Conservation (phyloP, 805 yeast genomes). For the Ogataea degrootiae region DNA sequence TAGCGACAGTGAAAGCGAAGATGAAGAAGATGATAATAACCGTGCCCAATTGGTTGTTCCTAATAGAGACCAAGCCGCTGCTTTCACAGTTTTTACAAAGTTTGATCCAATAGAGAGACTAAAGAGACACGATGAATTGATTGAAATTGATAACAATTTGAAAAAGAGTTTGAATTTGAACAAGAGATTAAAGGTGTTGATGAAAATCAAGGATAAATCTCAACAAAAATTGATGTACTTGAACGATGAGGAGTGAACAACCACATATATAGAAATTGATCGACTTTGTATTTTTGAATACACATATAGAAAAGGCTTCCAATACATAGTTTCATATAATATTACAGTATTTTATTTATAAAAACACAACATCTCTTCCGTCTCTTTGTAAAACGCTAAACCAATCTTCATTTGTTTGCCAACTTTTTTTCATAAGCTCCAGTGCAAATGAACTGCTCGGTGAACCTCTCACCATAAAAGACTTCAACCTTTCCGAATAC, state of each 20-base stretch:
- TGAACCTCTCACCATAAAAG: slow-evolving; percentile 40
- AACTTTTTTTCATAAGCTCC: slow-evolving; percentile 45
- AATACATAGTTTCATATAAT: too few relatives aligned
- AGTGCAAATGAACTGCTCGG: slow-evolving; percentile 25
- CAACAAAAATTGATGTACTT: slow-evolving; percentile 15
- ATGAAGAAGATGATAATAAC: slow-evolving; percentile 58
- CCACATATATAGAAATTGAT: neutral
- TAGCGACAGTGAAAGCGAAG: slow-evolving; percentile 2
- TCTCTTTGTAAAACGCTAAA: slow-evolving; percentile 37
- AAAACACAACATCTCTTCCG: slow-evolving; percentile 41
- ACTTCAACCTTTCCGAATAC: slow-evolving; percentile 35
- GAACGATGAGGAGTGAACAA: neutral
- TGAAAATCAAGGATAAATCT: slow-evolving; percentile 10
- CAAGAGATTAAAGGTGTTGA: slow-evolving; percentile 62
- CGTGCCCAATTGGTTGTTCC: slow-evolving; percentile 11
- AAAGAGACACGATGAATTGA: slow-evolving; percentile 71
- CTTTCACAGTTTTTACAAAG: slow-evolving; percentile 36
- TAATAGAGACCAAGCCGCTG: slow-evolving; percentile 12
- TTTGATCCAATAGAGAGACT: slow-evolving; percentile 73
- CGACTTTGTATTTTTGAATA: neutral
- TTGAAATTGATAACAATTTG: slow-evolving; percentile 61
- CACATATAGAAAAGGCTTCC: too few relatives aligned
- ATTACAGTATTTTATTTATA: slow-evolving; percentile 23
- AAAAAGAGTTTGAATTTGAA: slow-evolving; percentile 66
- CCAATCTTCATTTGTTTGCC: slow-evolving; percentile 54